Base-by-base conservation (phyloP, 495 filamentous ascomycete genomes). In the Corynascus novoguineensis region DNA sequence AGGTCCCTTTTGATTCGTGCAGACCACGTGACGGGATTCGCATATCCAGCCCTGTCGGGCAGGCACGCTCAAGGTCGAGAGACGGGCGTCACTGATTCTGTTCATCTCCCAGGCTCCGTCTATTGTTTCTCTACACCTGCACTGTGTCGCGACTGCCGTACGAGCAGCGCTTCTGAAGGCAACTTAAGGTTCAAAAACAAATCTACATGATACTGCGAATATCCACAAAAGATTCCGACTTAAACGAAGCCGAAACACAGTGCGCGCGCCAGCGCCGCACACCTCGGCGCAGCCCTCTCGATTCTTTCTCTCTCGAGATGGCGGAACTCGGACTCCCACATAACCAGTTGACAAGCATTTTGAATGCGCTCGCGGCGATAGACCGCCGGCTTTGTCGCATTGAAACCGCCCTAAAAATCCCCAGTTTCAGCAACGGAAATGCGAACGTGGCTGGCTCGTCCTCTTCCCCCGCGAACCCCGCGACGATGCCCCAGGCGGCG, bases 331-430 rank as follows among this genome's bases (percentile, higher is more conserved):
- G 53, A 21, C 48, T 62, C 17, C 35, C 59, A 7, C 57, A 66
- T 29, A 60, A 58, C 50, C 64, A 65, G 11, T 22, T 70, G 45
- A 31, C 60, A 12, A 62, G 59, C 45, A 50, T 72, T 29, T 32
- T 72, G 12, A 65, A 63, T 51, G 54, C 66, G 21, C 59, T 72
- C 59, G 37, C 54, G 12, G 59, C 69, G n/a, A 72, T 72, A 54
- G 68, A 72, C 57, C 65, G 63, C 50, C 65, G 69, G 19, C 66
- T 72, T n/a, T 54, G 24, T 27, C 65, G 69, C 34, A 70, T 72
- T 55, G 69, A 72, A 37, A 27, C 53, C 5, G 27, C 50, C 24
- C 53, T 71, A 14, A 49, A 58, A 9, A 55, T 61, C 35, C 50
- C 45, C 46, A 61, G 21, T 40, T 50, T 34, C 51, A 34, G 12